These are phyloP conservation scores for Cordyceps cicadae DNA, from an alignment of 2,329 filamentous ascomycete genomes.

Conservation along the genomic window DNA sequence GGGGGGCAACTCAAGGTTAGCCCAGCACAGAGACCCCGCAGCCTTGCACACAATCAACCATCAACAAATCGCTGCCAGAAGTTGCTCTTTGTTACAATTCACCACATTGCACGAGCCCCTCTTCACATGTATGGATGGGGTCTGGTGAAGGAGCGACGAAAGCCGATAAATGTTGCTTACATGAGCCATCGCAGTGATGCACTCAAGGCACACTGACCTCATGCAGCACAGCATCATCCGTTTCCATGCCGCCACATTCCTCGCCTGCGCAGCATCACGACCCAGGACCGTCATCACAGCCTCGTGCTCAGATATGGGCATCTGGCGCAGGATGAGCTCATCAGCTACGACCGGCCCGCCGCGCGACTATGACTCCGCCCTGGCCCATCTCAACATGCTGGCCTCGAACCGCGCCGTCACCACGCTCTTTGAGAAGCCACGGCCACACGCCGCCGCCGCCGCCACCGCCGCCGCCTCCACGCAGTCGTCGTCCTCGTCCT, in stretches of 20 bases:
- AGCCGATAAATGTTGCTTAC: not conserved
- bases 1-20: too few relatives aligned
- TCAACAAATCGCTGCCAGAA: not conserved
- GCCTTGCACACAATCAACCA: too few relatives aligned
- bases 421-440: conserved; percentile 37
- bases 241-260: not conserved
- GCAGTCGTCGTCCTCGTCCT: not conserved
- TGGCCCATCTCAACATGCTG: conserved; percentile 64
- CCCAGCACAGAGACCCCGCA: not conserved
- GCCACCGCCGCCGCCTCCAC: conserved; percentile 9
- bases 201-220: not conserved
- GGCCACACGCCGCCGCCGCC: conserved; percentile 24
- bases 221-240: not conserved
- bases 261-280: not conserved
- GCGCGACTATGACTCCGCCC: conserved; percentile 54
- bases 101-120: not conserved
- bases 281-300: not conserved
- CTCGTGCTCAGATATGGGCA: not conserved
- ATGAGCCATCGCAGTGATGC: not conserved
- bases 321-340: not conserved
- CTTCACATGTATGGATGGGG: not conserved
- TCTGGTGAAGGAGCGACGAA: not conserved
- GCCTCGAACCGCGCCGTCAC: conserved; percentile 69
- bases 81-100: not conserved
- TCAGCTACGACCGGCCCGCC: conserved; percentile 16